A percentile compares a stretch with the other conserved stretches of the same genome.
Evolutionary conservation across 768 basidiomycete species (phyloP).

Genomic region (Hericium erinaceus): DNA sequence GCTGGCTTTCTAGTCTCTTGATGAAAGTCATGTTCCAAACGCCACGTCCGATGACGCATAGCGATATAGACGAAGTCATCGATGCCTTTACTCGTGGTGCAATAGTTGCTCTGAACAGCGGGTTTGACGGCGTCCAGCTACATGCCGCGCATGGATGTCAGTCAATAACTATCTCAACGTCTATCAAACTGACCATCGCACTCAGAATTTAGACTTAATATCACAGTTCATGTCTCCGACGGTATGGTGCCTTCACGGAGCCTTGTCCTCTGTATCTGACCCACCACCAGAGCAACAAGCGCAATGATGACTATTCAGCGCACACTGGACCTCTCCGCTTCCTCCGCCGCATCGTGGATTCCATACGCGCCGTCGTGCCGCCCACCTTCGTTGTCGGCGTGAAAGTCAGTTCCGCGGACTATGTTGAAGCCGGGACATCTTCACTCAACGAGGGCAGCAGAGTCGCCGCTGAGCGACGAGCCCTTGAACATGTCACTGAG

Average conservation of each 20-base stretch:
- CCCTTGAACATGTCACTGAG: constrained; percentile 48
- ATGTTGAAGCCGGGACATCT: constrained; percentile 28
- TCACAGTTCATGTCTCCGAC: constrained; percentile 71
- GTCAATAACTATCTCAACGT: constrained; percentile 20
- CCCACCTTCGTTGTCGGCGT: constrained; percentile 61
- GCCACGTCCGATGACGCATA: constrained; percentile 47
- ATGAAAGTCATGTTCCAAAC: constrained; percentile 51
- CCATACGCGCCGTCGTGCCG: constrained; percentile 47
- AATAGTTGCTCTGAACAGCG: constrained; percentile 47
- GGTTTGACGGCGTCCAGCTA: constrained; percentile 82
- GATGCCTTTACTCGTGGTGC: constrained; percentile 62
- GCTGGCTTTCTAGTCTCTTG: constrained; percentile 27
- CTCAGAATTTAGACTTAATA: constrained; percentile 48
- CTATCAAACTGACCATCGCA: neutral
- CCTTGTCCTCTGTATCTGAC: neutral
- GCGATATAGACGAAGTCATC: constrained; percentile 55
- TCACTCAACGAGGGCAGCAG: constrained; percentile 9
- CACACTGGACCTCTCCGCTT: constrained; percentile 41
- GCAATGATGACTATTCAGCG: constrained; percentile 53
- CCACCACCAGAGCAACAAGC: constrained; percentile 35
- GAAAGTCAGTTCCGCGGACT: constrained; percentile 78
- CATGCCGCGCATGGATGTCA: constrained; percentile 83
- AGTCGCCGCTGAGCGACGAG: constrained; percentile 31
- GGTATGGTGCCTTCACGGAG: constrained; percentile 25
- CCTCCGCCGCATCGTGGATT: constrained; percentile 42